A percentile compares a stretch with the other conserved stretches of the same genome.
phyloP scores from a whole-genome alignment of 2,329 filamentous ascomycete genomes.

The Zalaria sp. region DNA sequence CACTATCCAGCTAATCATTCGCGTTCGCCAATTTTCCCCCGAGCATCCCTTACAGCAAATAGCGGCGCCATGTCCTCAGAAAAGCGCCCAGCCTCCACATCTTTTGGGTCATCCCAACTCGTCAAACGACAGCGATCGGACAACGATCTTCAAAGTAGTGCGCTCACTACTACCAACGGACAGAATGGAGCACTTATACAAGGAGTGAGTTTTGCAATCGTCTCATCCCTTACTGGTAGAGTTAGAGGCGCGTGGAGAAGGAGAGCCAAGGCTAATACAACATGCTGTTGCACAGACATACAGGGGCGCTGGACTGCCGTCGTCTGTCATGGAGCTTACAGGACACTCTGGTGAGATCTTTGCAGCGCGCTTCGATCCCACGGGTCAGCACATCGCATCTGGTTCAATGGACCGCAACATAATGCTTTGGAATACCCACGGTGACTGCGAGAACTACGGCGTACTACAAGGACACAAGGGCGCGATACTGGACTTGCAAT shows the following conservation, averaged over 20 bases:
- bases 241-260: conserved; percentile 10
- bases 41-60: too few relatives aligned
- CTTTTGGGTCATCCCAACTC: conserved; percentile 65
- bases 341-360: conserved; percentile 74
- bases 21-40: too few relatives aligned
- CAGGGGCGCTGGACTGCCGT: conserved; percentile 69
- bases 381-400: conserved; percentile 79
- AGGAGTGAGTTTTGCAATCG: conserved; percentile 41
- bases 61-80: conserved; percentile 29
- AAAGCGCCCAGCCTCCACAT: conserved; percentile 79
- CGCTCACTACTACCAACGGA: conserved; percentile 45
- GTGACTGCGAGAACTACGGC: conserved; percentile 89
- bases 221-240: conserved; percentile 13
- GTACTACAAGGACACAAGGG: conserved; percentile 78
- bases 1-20: too few relatives aligned
- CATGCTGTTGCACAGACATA: conserved; percentile 41
- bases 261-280: conserved; percentile 17
- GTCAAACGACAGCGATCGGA: conserved; percentile 80
- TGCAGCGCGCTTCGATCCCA: conserved; percentile 75
- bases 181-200: conserved; percentile 51
- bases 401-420: conserved; percentile 92
- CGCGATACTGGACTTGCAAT: conserved; percentile 82
- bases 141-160: conserved; percentile 37
- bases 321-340: conserved; percentile 86
- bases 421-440: conserved; percentile 84